A percentile compares a stretch with the other conserved stretches of the same genome.
These are phyloP conservation scores for Candida yuanshanica DNA, from an alignment of 805 yeast genomes.

Conservation along the genomic window DNA sequence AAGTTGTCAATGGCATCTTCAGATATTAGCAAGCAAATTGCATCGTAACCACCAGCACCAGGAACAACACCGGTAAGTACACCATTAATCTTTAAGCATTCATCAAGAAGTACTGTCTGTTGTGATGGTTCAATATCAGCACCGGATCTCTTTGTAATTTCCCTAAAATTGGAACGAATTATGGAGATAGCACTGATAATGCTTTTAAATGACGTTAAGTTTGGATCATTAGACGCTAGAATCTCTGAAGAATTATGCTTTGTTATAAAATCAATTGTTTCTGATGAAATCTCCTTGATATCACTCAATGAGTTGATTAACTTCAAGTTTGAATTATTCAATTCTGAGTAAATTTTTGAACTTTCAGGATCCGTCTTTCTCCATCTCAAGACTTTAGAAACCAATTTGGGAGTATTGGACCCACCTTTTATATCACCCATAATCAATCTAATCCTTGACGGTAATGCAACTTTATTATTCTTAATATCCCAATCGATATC, in stretches of 20 bases:
- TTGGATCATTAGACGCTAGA: not conserved
- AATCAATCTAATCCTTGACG: slow-evolving; percentile 59
- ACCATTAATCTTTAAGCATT: slow-evolving; percentile 54
- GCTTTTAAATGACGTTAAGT: slow-evolving; percentile 24
- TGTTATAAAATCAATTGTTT: slow-evolving; percentile 15
- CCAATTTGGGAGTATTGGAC: slow-evolving; percentile 90
- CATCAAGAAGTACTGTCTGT: slow-evolving; percentile 68
- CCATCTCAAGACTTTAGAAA: slow-evolving; percentile 73
- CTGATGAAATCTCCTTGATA: not conserved
- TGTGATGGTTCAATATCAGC: slow-evolving; percentile 85
- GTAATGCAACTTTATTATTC: slow-evolving; percentile 54
- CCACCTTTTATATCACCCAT: slow-evolving; percentile 96
- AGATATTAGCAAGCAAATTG: slow-evolving; percentile 67
- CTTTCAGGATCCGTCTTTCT: slow-evolving; percentile 45
- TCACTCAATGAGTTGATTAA: slow-evolving; percentile 44
- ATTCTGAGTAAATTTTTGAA: slow-evolving; percentile 41
- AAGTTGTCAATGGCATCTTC: slow-evolving; percentile 36
- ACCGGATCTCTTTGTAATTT: slow-evolving; percentile 57
- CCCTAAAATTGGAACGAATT: slow-evolving; percentile 55
- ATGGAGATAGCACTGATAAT: slow-evolving; percentile 36
- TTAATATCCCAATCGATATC: slow-evolving; percentile 54
- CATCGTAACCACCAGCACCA: slow-evolving; percentile 98
- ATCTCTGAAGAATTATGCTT: slow-evolving; percentile 8
- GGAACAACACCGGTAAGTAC: slow-evolving; percentile 96
- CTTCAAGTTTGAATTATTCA: slow-evolving; percentile 54